These are phyloP conservation scores for Oryza brachyantha DNA, from an alignment of 176 grass and related monocot species.

Conservation along the genomic window DNA sequence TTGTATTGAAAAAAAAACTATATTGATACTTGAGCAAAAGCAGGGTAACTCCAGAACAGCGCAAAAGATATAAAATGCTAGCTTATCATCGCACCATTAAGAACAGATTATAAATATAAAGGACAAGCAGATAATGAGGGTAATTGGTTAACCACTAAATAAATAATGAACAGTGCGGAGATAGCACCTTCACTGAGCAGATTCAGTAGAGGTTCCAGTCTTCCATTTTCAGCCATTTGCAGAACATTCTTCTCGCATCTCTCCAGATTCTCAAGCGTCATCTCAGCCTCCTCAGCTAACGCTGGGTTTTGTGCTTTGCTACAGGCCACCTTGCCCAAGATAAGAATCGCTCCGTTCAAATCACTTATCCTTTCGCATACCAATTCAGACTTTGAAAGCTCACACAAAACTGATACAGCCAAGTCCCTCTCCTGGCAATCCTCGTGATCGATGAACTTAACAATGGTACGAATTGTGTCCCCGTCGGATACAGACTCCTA, in stretches of 20 bases:
- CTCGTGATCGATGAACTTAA: constrained; percentile 60
- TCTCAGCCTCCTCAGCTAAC: constrained; percentile 41
- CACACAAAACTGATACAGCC: constrained; percentile 52
- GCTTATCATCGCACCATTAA: not conserved
- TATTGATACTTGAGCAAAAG: not conserved
- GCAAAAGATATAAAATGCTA: not conserved
- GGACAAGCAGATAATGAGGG: not conserved
- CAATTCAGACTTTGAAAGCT: constrained; percentile 54
- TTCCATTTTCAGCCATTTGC: constrained; percentile 75
- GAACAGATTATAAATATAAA: not conserved
- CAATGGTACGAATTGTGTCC: constrained; percentile 41
- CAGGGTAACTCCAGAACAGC: not conserved
- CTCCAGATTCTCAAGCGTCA: constrained; percentile 53
- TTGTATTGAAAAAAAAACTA: not conserved
- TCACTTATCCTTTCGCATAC: constrained; percentile 51
- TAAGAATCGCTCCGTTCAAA: constrained; percentile 56
- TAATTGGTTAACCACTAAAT: not conserved
- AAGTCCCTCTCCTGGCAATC: constrained; percentile 51
- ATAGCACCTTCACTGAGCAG: constrained; percentile 60
- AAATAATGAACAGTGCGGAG: not conserved
- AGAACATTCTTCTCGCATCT: constrained; percentile 48
- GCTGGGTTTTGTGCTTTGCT: constrained; percentile 30
- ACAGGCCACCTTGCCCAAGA: constrained; percentile 45
- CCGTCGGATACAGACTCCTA: constrained; percentile 47
- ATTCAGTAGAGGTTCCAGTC: constrained; percentile 60